A percentile compares a stretch with the other conserved stretches of the same genome.
These are phyloP conservation scores for Taphrina flavorubra DNA, from an alignment of 1,139 yeast species.

Conservation along the genomic window DNA sequence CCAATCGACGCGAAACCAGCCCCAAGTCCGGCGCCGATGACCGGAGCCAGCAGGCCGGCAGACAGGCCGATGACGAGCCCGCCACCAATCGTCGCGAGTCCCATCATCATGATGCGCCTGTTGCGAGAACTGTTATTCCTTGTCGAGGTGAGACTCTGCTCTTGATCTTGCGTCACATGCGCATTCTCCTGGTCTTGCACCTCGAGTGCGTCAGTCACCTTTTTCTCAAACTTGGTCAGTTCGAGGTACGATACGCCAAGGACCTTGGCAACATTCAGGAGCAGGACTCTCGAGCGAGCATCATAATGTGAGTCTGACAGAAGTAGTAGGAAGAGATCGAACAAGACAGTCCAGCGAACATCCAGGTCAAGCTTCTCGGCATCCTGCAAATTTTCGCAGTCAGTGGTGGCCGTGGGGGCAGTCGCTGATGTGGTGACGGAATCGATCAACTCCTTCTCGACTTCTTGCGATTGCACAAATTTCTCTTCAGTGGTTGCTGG, in stretches of 20 bases:
- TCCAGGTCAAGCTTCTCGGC: slow-evolving; percentile 56
- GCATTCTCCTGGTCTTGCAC: slow-evolving; percentile 65
- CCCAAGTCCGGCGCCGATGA: slow-evolving; percentile 97
- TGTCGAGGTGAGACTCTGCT: slow-evolving; percentile 60
- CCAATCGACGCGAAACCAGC: slow-evolving; percentile 97
- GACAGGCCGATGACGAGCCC: slow-evolving; percentile 91
- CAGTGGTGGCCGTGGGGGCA: slow-evolving; percentile 31
- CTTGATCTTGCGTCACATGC: slow-evolving; percentile 71
- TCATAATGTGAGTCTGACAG: slow-evolving; percentile 88
- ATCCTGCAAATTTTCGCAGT: slow-evolving; percentile 8
- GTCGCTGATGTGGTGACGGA: slow-evolving; percentile 17
- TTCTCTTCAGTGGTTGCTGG: slow-evolving; percentile 23
- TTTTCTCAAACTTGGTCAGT: slow-evolving; percentile 83
- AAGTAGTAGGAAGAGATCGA: slow-evolving; percentile 82
- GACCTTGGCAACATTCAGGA: slow-evolving; percentile 67
- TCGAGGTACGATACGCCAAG: slow-evolving; percentile 68
- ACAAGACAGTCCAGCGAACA: slow-evolving; percentile 88
- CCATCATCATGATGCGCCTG: slow-evolving; percentile 81
- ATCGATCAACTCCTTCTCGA: slow-evolving; percentile 8
- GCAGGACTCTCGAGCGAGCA: slow-evolving; percentile 78
- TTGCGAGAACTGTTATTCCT: slow-evolving; percentile 69
- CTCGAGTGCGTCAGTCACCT: slow-evolving; percentile 88
- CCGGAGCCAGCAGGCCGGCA: slow-evolving; percentile 95
- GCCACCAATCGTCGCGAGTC: slow-evolving; percentile 97
- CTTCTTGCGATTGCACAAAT: slow-evolving; percentile 21